Base-by-base conservation (phyloP, 2,329 filamentous ascomycete genomes). In the Aspergillus terreus region DNA sequence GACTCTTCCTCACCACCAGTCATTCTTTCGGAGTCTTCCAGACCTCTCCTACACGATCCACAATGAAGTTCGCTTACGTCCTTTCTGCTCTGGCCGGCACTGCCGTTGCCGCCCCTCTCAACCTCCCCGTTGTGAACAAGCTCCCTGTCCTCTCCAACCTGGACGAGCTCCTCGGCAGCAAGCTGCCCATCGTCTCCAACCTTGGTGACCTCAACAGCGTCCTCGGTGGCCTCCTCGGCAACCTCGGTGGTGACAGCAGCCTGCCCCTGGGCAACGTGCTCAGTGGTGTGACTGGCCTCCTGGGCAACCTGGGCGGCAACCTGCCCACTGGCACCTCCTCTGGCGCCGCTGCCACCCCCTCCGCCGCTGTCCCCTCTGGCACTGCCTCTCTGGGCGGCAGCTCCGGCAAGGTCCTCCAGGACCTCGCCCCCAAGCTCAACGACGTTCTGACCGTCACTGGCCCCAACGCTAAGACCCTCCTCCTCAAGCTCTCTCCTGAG, bases 371-470 rank as follows among this genome's bases (percentile, higher is more conserved):
- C 40, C 15, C 40, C 15, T 17, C 40, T 17, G 19, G 6, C 17
- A 10, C 51, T 62, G 49, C 61, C 46, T 61, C 67, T 54, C 55
- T 54, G 21, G 65, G 64, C 46, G 52, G 58, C 21, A 55, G 68
- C 43, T 43, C 59, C 36, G 45, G 58, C 50, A 43, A 60, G 46
- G 58, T 68, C 51, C 63, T 68, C 53, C 49, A 68, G 33, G 40
- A 67, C 55, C 58, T 68, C 50, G 60, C 58, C 53, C 65, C 66
- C 11, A 60, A 67, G 51, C 63, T 68, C 43, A 46, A 63, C 17
- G 38, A 44, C 7, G 60, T 68, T 44, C 51, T 70, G 40, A 67
- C 62, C 45, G 64, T 68, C 48, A 58, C 66, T 44, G 60, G 62
- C 40, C 54, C 63, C 54, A 65, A 69, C 35, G 61, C 52, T 14